Evolutionary conservation across 2,329 filamentous ascomycete genomes (phyloP).

Genomic region (Fusarium torreyae): DNA sequence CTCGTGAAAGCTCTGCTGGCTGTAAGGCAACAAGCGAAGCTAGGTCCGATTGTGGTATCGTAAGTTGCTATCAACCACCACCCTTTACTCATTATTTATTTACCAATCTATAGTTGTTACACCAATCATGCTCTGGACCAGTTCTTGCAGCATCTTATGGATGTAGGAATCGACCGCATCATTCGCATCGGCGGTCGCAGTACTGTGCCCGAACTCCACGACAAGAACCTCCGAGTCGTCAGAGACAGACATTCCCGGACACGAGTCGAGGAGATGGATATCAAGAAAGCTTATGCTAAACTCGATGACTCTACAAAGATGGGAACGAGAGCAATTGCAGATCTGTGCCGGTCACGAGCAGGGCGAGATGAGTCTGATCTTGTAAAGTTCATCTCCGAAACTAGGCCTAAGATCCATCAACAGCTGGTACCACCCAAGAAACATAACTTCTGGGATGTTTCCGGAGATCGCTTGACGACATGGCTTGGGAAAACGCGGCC

Average conservation of each 20-base stretch:
- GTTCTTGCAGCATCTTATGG: conserved; percentile 70
- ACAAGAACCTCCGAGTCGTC: conserved; percentile 22
- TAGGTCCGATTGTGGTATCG: conserved; percentile 63
- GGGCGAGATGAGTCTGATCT: too few species aligned
- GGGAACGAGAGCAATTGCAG: too few species aligned
- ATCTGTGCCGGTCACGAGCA: too few species aligned
- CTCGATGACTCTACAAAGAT: too few species aligned
- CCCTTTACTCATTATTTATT: too few species aligned
- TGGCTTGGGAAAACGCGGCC: too few species aligned
- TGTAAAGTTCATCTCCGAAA: too few species aligned
- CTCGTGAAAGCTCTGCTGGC: conserved; percentile 68
- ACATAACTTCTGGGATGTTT: too few species aligned
- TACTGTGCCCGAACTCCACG: conserved; percentile 3
- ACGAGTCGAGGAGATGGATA: background rate
- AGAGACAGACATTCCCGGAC: conserved; percentile 7
- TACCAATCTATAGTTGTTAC: conserved; percentile 59
- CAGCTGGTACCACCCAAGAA: too few species aligned
- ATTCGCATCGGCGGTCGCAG: conserved; percentile 68
- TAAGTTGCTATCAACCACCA: conserved; percentile 7
- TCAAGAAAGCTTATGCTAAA: background rate
- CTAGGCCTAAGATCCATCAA: too few species aligned
- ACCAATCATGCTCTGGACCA: conserved; percentile 65
- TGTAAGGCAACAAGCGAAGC: conserved; percentile 54
- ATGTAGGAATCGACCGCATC: conserved; percentile 62
- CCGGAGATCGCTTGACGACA: too few species aligned